Base-by-base conservation (phyloP, 1,284 basidiomycete species). In the Moesziomyces parantarcticus region DNA sequence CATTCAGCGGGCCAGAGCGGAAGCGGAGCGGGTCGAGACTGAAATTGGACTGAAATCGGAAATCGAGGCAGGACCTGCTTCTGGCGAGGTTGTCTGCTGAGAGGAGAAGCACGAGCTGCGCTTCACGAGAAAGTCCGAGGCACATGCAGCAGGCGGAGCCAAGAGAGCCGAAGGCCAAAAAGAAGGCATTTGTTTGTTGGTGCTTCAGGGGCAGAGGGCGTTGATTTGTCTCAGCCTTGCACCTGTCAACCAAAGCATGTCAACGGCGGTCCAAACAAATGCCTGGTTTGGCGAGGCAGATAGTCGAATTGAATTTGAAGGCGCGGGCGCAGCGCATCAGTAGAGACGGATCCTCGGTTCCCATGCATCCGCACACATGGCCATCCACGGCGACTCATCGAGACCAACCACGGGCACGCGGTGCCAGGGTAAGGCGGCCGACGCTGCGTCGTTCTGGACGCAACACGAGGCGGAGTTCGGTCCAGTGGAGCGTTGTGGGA, bases 201-300 rank as follows among this genome's bases (percentile, higher is more conserved):
- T 45, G 6, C 44, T 13, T 32, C 2, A 26, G 16, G 25, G 36
- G 14, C 36, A 18, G 36, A 39, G 36, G 36, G 16, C 29, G 29
- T 32, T 32, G 29, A 8, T 25, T 25, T 18, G 44, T 45, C 23
- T 45, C 44, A 26, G 23, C 11, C n/a, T 32, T 25, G 22, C 23
- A 16, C 44, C 49, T 50, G 39, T 50, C 49, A 50, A 42, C 22
- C 40, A 26, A 50, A 40, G 16, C 36, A 23, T n/a, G 48, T 39
- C 36, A 39, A 41, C 9, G 49, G 49, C 29, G 49, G 49, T 50
- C 22, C 39, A 50, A 50, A 50, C 36, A 50, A 41, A 42, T n/a
- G 18, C 13, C 26, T 25, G 39, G 23, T 39, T 39, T 18, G 36
- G 36, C 36, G 36, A 39, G 36, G 36, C 36, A 16, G n/a, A n/a